These are phyloP conservation scores for Barnettozyma hawaiiensis DNA, from an alignment of 1,139 yeast genomes.

Conservation along the genomic window DNA sequence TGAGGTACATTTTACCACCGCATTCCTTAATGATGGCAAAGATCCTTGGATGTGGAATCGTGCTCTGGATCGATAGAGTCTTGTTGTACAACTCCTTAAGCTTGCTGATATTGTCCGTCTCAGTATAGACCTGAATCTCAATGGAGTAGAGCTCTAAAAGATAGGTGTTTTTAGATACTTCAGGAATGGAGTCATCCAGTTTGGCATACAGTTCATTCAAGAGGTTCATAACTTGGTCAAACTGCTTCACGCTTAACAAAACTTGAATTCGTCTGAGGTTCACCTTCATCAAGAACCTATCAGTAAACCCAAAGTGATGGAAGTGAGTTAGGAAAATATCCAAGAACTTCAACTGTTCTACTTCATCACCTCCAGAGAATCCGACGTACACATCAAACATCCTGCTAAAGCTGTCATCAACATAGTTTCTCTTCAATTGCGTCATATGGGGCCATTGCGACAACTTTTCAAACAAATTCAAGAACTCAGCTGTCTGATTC, in stretches of 20 bases:
- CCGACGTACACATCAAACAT: constrained; percentile 44
- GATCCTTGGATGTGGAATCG: constrained; percentile 71
- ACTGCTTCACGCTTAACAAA: constrained; percentile 37
- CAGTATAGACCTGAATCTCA: constrained; percentile 50
- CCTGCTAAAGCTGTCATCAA: constrained; percentile 57
- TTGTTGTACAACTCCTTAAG: constrained; percentile 45
- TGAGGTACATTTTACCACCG: constrained; percentile 66
- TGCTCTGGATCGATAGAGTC: constrained; percentile 46
- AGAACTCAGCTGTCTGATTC: constrained; percentile 33
- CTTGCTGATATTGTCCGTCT: constrained; percentile 33
- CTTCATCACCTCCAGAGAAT: constrained; percentile 14
- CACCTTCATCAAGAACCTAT: constrained; percentile 52
- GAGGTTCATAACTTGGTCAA: constrained; percentile 35
- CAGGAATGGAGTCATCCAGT: constrained; percentile 35
- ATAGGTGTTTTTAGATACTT: constrained; percentile 40
- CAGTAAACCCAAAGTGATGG: constrained; percentile 32
- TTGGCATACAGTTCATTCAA: constrained; percentile 38
- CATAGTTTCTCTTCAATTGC: constrained; percentile 40
- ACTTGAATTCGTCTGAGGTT: constrained; percentile 47
- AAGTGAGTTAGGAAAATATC: constrained; percentile 14
- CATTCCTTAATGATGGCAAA: constrained; percentile 70
- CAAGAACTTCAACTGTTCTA: constrained; percentile 16
- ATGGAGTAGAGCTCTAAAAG: constrained; percentile 60
- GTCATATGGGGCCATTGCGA: constrained; percentile 27
- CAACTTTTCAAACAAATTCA: constrained; percentile 29